Conservation (phyloP, 192 early-diverging fungal species). For the Haplosporangium gracile region DNA sequence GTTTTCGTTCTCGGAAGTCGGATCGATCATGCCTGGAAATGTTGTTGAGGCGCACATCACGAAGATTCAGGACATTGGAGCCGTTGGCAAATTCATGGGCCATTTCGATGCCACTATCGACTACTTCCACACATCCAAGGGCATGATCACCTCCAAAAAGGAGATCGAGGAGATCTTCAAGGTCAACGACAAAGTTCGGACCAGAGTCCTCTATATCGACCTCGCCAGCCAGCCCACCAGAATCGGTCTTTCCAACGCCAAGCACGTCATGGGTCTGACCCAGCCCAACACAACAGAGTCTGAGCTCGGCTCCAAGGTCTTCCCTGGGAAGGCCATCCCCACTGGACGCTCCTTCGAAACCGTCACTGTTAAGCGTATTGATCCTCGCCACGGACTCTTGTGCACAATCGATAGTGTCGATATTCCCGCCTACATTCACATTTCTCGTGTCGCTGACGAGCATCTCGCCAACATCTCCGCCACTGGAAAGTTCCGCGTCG, state of each 20-base stretch:
- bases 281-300: conserved; percentile 9
- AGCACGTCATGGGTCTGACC: conserved; percentile 68
- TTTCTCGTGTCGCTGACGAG: conserved; percentile 80
- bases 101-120: conserved; percentile 84
- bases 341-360: conserved; percentile 79
- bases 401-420: conserved; percentile 65
- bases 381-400: conserved; percentile 73
- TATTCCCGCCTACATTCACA: conserved; percentile 72
- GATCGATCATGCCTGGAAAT: conserved; percentile 86
- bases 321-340: conserved; percentile 64
- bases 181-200: conserved; percentile 70
- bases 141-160: conserved; percentile 41
- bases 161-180: conserved; percentile 71
- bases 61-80: conserved; percentile 71
- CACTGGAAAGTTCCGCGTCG: conserved; percentile 72
- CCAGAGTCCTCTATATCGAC: conserved; percentile 84
- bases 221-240: conserved; percentile 72
- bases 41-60: conserved; percentile 77
- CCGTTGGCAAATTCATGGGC: conserved; percentile 84
- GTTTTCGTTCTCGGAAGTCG: conserved; percentile 72
- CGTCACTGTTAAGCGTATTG: conserved; percentile 71
- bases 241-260: conserved; percentile 69
- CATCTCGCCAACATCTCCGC: conserved; percentile 65
- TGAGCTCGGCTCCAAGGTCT: conserved; percentile 46
- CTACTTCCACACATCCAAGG: conserved; percentile 65